phyloP scores from a whole-genome alignment of 257 asterid species.

The Rauvolfia tetraphylla region DNA sequence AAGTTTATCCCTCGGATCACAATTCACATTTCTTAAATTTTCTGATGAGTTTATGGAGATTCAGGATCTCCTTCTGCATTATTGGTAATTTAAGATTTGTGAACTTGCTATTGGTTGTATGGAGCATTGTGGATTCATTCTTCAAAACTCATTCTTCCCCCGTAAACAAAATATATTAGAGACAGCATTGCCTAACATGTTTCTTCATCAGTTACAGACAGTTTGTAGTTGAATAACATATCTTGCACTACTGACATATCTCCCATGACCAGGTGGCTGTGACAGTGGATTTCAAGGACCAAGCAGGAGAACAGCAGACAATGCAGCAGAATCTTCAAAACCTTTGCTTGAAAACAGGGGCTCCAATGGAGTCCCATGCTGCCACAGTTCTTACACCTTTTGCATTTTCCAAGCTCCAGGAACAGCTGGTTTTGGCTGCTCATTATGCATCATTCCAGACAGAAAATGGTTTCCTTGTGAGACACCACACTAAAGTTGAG shows the following conservation, averaged over 20 bases:
- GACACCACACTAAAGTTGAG: conserved; percentile 90
- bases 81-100: neutral
- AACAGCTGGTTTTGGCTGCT: conserved; percentile 85
- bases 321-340: conserved; percentile 97
- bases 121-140: neutral
- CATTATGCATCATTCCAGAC: conserved; percentile 85
- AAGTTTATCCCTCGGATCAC: neutral
- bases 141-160: neutral
- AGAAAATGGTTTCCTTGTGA: conserved; percentile 72
- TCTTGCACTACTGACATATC: conserved; percentile 2
- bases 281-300: conserved; percentile 88
- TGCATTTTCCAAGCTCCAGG: conserved; percentile 93
- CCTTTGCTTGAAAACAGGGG: conserved; percentile 89
- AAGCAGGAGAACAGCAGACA: conserved; percentile 90
- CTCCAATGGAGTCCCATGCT: conserved; percentile 99
- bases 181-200: neutral
- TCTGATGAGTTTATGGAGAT: neutral
- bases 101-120: neutral
- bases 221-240: neutral
- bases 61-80: neutral
- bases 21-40: neutral
- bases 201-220: neutral
- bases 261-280: conserved; percentile 67
- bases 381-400: conserved; percentile 85
- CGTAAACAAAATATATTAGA: neutral